Conservation (phyloP, 1,139 yeast species). For the Lodderomyces oxycetoniae region DNA sequence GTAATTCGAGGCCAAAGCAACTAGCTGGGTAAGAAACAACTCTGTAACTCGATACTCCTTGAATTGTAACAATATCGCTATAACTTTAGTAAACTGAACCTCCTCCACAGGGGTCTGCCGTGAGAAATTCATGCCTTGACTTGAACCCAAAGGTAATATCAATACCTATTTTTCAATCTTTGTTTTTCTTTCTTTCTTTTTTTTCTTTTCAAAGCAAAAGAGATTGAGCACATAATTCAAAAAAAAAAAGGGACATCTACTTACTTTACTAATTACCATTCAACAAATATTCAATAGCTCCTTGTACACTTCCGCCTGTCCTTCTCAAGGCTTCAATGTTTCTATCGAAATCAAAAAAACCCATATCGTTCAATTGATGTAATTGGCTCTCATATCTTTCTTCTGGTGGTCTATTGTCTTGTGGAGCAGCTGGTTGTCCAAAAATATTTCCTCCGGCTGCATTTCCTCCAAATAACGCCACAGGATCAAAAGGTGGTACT, state of each 20-base stretch:
- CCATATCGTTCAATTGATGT: constrained; percentile 93
- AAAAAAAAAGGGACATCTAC: background rate
- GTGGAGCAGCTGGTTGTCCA: constrained; percentile 35
- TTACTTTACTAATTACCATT: constrained; percentile 1
- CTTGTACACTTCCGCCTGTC: constrained; percentile 95
- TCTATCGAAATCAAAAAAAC: constrained; percentile 88
- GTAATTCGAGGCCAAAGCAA: constrained; percentile 47
- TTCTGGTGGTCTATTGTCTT: constrained; percentile 90
- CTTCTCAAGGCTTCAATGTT: constrained; percentile 89
- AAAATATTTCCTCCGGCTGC: constrained; percentile 11
- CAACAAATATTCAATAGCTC: constrained; percentile 79
- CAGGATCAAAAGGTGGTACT: constrained; percentile 37
- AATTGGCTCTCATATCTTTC: constrained; percentile 87
- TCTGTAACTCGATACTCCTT: constrained; percentile 33
- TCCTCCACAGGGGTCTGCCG: constrained; percentile 23
- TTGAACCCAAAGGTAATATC: too few relatives aligned
- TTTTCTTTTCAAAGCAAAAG: background rate
- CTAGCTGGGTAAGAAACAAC: constrained; percentile 44
- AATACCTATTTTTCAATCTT: constrained; percentile 1
- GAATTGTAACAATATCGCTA: constrained; percentile 34
- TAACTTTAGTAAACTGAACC: constrained; percentile 29
- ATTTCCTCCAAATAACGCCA: constrained; percentile 41
- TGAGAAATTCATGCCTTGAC: background rate
- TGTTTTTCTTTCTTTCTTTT: constrained; percentile 2
- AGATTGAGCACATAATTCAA: background rate